Conservation (phyloP, 192 early-diverging fungal species). For the Pilaira anomala region DNA sequence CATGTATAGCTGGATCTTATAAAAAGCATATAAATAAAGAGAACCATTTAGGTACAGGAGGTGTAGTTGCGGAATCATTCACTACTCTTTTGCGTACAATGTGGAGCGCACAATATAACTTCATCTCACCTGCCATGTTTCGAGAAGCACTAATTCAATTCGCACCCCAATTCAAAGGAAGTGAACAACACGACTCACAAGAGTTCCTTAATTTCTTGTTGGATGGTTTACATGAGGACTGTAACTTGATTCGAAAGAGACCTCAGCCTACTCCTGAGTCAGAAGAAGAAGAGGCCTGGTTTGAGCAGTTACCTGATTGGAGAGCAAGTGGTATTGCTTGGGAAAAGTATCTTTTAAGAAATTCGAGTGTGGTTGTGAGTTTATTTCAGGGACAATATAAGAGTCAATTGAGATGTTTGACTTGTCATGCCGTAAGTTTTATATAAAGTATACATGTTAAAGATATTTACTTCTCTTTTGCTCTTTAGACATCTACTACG, state of each 20-base stretch:
- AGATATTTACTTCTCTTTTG: neutral
- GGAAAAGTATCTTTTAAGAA: slow-evolving; percentile 68
- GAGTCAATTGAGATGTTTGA: slow-evolving; percentile 63
- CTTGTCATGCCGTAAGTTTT: slow-evolving; percentile 47
- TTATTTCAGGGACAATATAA: slow-evolving; percentile 87
- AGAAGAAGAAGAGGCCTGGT: slow-evolving; percentile 50
- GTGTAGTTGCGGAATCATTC: slow-evolving; percentile 73
- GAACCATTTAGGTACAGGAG: slow-evolving; percentile 72
- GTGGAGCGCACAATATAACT: slow-evolving; percentile 77
- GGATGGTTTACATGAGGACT: slow-evolving; percentile 88
- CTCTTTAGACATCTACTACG: slow-evolving; percentile 60
- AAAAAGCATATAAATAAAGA: slow-evolving; percentile 57
- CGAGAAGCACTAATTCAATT: slow-evolving; percentile 70
- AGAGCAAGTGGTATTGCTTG: slow-evolving; percentile 64
- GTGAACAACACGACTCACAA: slow-evolving; percentile 95
- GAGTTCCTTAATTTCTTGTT: slow-evolving; percentile 91
- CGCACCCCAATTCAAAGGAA: slow-evolving; percentile 80
- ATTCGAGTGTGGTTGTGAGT: slow-evolving; percentile 82
- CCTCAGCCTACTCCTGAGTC: slow-evolving; percentile 38
- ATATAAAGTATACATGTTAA: neutral
- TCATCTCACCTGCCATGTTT: slow-evolving; percentile 77
- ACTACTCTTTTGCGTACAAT: slow-evolving; percentile 74
- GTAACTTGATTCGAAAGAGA: slow-evolving; percentile 62
- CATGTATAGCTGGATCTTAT: slow-evolving; percentile 60
- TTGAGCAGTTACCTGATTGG: slow-evolving; percentile 66